phyloP scores from a whole-genome alignment of 495 filamentous ascomycete genomes.

The Amniculicola lignicola region DNA sequence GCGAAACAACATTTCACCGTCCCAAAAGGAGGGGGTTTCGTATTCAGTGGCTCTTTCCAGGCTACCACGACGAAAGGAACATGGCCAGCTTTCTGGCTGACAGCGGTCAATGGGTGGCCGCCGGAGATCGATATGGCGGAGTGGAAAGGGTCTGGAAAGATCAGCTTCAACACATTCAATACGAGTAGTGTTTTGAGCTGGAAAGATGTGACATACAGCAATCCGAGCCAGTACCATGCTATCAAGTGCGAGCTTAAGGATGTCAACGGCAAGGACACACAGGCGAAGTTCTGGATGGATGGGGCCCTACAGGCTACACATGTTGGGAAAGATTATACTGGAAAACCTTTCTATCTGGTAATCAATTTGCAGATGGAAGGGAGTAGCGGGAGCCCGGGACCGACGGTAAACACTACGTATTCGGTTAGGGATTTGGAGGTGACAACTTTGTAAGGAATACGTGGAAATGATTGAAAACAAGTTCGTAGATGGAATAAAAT shows the following conservation, averaged over 20 bases:
- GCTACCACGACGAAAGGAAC: slow-evolving; percentile 53
- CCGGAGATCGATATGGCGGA: slow-evolving; percentile 61
- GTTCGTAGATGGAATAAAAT: no score
- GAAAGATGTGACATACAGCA: slow-evolving; percentile 50
- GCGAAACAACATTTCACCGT: slow-evolving; percentile 44
- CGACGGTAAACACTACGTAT: slow-evolving; percentile 23
- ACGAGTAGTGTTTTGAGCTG: slow-evolving; percentile 49
- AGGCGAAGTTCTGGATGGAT: slow-evolving; percentile 55
- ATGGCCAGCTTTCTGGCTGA: slow-evolving; percentile 51
- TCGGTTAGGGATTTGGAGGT: slow-evolving; percentile 20
- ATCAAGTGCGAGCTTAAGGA: slow-evolving; percentile 53
- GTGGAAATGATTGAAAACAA: no score
- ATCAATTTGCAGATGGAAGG: slow-evolving; percentile 33
- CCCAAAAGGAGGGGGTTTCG: slow-evolving; percentile 49
- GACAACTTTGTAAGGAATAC: slow-evolving; percentile 11
- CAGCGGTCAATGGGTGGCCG: slow-evolving; percentile 33
- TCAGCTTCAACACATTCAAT: slow-evolving; percentile 62
- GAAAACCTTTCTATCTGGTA: slow-evolving; percentile 26
- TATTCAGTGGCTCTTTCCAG: slow-evolving; percentile 52
- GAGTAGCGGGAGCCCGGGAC: slow-evolving; percentile 19
- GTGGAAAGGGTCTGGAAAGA: slow-evolving; percentile 61
- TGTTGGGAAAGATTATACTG: slow-evolving; percentile 47
- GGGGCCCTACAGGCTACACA: slow-evolving; percentile 50
- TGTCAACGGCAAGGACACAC: slow-evolving; percentile 52
- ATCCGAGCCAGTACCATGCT: slow-evolving; percentile 49